phyloP scores from a whole-genome alignment of 2,329 filamentous ascomycete genomes.

The Beauveria sp. region DNA sequence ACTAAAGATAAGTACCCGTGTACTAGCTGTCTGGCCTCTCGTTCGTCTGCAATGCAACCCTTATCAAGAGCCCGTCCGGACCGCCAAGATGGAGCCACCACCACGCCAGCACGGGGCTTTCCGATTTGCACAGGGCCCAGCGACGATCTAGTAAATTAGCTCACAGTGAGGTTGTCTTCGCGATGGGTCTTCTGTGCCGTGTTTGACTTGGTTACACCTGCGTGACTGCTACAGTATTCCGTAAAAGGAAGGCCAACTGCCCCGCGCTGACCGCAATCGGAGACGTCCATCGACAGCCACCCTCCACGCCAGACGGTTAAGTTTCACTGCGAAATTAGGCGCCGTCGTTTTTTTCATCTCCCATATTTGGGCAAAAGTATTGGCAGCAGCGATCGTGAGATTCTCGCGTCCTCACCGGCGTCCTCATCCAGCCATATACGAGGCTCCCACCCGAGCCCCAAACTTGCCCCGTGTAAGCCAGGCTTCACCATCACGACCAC shows the following conservation, averaged over 20 bases:
- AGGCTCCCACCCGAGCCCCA: background rate
- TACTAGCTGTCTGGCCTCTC: background rate
- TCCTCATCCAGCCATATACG: background rate
- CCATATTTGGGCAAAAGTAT: background rate
- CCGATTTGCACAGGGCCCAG: background rate
- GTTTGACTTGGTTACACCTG: no score
- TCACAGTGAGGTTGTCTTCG: background rate
- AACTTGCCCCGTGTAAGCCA: background rate
- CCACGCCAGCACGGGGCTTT: background rate
- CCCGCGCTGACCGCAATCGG: conserved; percentile 3
- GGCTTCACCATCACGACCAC: background rate
- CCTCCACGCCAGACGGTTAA: conserved; percentile 11
- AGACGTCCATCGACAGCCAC: background rate
- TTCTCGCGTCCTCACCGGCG: background rate
- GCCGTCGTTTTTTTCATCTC: background rate
- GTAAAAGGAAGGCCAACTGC: background rate
- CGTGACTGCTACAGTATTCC: background rate
- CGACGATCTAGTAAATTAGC: background rate
- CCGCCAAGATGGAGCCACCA: background rate
- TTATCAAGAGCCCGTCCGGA: background rate
- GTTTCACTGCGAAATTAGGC: background rate
- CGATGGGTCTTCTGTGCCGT: no score
- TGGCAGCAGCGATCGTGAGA: background rate
- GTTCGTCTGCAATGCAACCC: background rate
- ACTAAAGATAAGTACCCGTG: background rate